Evolutionary conservation across 2,329 filamentous ascomycete genomes (phyloP).

Genomic region (Diplodia corticola): DNA sequence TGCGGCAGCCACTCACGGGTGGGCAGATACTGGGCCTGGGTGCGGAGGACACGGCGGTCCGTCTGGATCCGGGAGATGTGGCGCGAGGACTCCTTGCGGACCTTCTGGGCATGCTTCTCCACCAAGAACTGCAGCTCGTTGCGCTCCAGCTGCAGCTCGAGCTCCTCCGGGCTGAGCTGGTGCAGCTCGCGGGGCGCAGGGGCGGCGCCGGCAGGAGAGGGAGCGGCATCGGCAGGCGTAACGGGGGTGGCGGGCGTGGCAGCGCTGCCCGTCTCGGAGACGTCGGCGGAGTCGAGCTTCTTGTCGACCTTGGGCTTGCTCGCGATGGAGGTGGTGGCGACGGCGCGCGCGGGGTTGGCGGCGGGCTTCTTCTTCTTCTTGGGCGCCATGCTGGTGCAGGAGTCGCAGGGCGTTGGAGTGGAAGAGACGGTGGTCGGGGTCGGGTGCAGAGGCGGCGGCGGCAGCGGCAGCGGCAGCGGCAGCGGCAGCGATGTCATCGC

Average conservation of each 20-base stretch:
- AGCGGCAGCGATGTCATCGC: conserved; percentile 11
- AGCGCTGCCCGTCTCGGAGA: conserved; percentile 27
- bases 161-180: conserved; percentile 77
- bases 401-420: background rate
- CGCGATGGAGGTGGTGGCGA: conserved; percentile 89
- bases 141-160: conserved; percentile 84
- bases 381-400: conserved; percentile 59
- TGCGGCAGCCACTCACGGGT: conserved; percentile 76
- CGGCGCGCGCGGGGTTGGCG: conserved; percentile 84
- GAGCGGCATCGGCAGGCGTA: conserved; percentile 10
- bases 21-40: conserved; percentile 72
- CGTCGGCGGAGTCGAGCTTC: conserved; percentile 28
- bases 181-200: conserved; percentile 42
- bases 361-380: conserved; percentile 93
- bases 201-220: conserved; percentile 27
- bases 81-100: conserved; percentile 74
- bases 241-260: conserved; percentile 20
- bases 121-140: conserved; percentile 86
- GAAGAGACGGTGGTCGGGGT: background rate
- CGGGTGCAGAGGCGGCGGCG: too few relatives aligned
- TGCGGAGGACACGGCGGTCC: conserved; percentile 77
- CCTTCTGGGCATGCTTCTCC: conserved; percentile 78
- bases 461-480: conserved; percentile 7
- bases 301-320: conserved; percentile 67
- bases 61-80: conserved; percentile 79